phyloP scores from a whole-genome alignment of 345 rosid genomes.

The Citrus australasica region DNA sequence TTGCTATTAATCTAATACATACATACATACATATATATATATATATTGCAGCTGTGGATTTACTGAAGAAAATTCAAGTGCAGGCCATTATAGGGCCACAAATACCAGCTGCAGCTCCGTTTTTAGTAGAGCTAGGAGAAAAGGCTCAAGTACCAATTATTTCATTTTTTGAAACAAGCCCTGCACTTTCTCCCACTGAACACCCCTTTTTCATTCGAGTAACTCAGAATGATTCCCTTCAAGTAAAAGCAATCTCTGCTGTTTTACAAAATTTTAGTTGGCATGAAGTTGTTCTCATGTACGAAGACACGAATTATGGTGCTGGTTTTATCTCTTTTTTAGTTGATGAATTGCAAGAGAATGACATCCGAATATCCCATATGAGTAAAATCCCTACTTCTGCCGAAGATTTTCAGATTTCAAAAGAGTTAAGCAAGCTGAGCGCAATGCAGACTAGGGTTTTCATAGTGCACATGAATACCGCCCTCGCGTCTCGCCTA shows the following conservation, averaged over 20 bases:
- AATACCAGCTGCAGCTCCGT: slow-evolving; percentile 29
- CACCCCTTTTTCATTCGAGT: slow-evolving; percentile 28
- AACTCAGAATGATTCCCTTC: slow-evolving; percentile 23
- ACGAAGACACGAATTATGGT: slow-evolving; percentile 36
- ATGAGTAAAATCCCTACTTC: slow-evolving; percentile 19
- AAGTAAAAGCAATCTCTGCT: slow-evolving; percentile 28
- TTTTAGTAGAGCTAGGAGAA: slow-evolving; percentile 26
- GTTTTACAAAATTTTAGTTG: slow-evolving; percentile 29
- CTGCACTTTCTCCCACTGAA: slow-evolving; percentile 10
- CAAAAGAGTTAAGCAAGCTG: slow-evolving; percentile 21
- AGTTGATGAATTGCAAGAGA: slow-evolving; percentile 23
- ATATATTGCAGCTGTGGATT: slow-evolving; percentile 27
- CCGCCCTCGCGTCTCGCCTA: slow-evolving; percentile 25
- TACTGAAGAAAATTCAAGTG: slow-evolving; percentile 34
- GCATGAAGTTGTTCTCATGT: slow-evolving; percentile 34
- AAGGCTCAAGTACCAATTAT: slow-evolving; percentile 38
- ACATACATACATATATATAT: not conserved
- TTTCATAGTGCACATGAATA: slow-evolving; percentile 36
- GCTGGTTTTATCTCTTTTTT: slow-evolving; percentile 28
- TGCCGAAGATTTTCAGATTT: slow-evolving; percentile 18
- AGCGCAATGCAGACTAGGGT: slow-evolving; percentile 33
- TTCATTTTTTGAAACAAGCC: slow-evolving; percentile 31
- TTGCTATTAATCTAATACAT: not conserved
- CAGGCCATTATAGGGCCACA: slow-evolving; percentile 42
- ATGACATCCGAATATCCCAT: slow-evolving; percentile 17